Percentiles rank a stretch among this genome's conserved stretches.
These are phyloP conservation scores for Nicotiana obtusifolia DNA, from an alignment of 257 asterid species.

Conservation along the genomic window DNA sequence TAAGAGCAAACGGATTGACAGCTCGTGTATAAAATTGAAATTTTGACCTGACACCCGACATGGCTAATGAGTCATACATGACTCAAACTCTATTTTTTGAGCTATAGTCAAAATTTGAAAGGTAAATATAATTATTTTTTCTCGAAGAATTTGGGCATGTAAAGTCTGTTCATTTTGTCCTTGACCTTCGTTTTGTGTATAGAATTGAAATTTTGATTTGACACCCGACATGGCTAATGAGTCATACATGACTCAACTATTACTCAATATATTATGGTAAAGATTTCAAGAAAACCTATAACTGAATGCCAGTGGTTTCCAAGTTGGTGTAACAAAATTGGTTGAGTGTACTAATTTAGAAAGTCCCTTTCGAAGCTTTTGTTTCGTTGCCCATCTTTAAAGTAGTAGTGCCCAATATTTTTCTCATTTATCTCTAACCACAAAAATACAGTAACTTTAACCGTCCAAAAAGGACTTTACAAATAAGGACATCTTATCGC, in stretches of 20 bases:
- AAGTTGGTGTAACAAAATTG: not conserved
- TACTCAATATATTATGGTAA: not conserved
- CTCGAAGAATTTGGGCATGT: too few species aligned
- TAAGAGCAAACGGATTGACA: too few species aligned
- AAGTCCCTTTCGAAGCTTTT: not conserved
- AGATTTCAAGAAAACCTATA: not conserved
- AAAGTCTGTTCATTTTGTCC: too few species aligned
- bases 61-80: too few species aligned
- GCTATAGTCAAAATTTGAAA: too few species aligned
- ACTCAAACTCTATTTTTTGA: too few species aligned
- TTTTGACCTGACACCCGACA: too few species aligned
- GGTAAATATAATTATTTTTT: too few species aligned
- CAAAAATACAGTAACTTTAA: slow-evolving; percentile 1
- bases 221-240: not conserved
- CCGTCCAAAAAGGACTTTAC: slow-evolving; percentile 4
- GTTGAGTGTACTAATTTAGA: not conserved
- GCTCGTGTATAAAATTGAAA: too few species aligned
- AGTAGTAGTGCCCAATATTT: not conserved
- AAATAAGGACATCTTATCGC: not conserved
- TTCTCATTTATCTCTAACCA: not conserved
- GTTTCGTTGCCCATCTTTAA: not conserved
- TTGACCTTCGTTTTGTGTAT: not conserved
- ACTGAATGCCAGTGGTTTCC: not conserved
- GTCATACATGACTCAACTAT: not conserved
- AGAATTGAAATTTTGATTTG: not conserved